phyloP scores from a whole-genome alignment of 257 asterid species.

The Fraxinus excelsior region DNA sequence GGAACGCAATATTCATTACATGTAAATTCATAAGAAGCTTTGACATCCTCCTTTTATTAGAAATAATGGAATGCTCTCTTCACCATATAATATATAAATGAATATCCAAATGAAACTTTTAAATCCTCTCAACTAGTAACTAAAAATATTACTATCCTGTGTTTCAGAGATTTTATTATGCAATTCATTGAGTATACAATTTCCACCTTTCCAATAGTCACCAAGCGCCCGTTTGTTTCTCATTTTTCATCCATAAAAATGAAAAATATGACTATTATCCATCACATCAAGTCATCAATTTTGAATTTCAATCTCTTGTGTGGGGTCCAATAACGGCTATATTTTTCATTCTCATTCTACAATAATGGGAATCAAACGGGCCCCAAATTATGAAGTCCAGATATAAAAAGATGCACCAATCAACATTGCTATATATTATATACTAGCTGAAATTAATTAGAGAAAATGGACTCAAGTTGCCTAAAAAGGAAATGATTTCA shows the following conservation, averaged over 20 bases:
- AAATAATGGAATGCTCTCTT: background rate
- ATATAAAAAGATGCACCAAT: background rate
- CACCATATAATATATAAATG: background rate
- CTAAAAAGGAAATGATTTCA: background rate
- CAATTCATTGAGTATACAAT: background rate
- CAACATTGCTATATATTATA: background rate
- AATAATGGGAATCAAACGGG: too few relatives aligned
- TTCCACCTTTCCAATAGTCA: background rate
- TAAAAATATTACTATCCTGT: background rate
- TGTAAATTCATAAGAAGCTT: background rate
- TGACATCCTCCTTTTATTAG: background rate
- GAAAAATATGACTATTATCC: too few relatives aligned
- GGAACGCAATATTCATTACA: background rate
- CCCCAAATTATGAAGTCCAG: constrained; percentile 4
- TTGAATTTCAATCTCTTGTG: too few relatives aligned
- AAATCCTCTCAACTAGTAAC: background rate
- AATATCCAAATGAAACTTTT: background rate
- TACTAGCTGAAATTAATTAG: background rate
- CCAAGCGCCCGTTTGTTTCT: too few relatives aligned
- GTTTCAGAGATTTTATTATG: background rate
- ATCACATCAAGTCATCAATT: too few relatives aligned
- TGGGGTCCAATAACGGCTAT: too few relatives aligned
- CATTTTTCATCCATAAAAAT: too few relatives aligned
- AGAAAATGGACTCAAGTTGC: background rate
- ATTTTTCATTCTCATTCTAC: too few relatives aligned